These are phyloP conservation scores for Lichtheimia ramosa DNA, from an alignment of 371 early-diverging fungal genomes.

Conservation along the genomic window DNA sequence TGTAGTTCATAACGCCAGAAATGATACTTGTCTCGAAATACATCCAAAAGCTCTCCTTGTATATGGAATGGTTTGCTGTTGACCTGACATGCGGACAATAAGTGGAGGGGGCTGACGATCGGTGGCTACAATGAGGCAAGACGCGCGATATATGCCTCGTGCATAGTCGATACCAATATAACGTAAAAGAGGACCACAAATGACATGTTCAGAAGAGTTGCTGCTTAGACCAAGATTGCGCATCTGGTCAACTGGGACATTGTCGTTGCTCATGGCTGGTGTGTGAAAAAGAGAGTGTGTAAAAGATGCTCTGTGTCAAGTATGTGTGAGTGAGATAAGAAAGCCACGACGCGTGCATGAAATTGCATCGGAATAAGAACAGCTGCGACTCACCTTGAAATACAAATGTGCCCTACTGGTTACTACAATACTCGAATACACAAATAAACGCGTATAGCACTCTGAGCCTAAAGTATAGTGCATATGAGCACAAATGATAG, in stretches of 20 bases:
- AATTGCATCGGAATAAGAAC: too few species aligned
- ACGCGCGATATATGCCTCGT: constrained; percentile 26
- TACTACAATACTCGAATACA: too few species aligned
- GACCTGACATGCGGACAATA: background rate
- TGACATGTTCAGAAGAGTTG: constrained; percentile 4
- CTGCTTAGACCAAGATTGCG: background rate
- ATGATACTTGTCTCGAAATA: constrained; percentile 25
- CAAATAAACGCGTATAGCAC: too few species aligned
- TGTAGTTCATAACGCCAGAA: constrained; percentile 39
- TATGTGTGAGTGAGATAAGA: too few species aligned
- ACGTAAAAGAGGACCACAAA: constrained; percentile 36
- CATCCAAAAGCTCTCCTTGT: constrained; percentile 21
- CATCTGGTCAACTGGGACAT: background rate
- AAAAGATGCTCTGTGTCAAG: too few species aligned
- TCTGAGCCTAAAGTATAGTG: too few species aligned
- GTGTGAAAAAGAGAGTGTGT: background rate
- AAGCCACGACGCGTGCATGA: too few species aligned
- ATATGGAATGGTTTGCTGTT: constrained; percentile 2
- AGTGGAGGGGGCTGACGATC: constrained; percentile 18
- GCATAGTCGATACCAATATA: constrained; percentile 31
- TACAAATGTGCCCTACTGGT: too few species aligned
- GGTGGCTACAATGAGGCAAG: constrained; percentile 30
- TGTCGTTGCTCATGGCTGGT: background rate
- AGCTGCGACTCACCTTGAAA: too few species aligned
- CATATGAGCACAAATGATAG: too few species aligned